Conservation (phyloP, 257 asterid genomes). For the Ilex asprella region DNA sequence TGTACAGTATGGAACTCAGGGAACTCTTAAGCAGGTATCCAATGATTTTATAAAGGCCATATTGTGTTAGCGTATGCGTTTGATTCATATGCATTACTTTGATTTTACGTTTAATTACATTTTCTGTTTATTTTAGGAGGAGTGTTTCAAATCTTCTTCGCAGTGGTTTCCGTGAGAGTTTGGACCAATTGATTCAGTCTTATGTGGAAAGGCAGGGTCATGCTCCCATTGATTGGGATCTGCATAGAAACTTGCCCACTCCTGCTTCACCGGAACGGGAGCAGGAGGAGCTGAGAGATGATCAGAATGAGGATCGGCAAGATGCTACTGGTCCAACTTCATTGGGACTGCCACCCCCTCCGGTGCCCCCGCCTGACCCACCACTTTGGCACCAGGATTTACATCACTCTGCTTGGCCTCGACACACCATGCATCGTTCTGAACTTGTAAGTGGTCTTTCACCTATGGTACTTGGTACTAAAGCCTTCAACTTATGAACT, state of each 20-base stretch:
- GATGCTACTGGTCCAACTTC: neutral
- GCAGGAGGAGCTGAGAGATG: conserved; percentile 1
- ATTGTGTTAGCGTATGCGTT: no score
- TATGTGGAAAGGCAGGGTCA: conserved; percentile 1
- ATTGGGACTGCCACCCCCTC: neutral
- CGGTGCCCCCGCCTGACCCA: neutral
- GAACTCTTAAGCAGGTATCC: neutral
- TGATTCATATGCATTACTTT: no score
- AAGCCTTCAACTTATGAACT: no score
- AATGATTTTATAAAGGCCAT: no score
- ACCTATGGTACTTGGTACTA: no score
- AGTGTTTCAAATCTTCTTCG: conserved; percentile 4
- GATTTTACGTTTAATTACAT: neutral
- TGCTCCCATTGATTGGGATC: conserved; percentile 2
- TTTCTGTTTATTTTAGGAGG: neutral
- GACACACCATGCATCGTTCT: conserved; percentile 1
- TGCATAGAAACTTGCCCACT: neutral
- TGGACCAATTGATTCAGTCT: conserved; percentile 1
- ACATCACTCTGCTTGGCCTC: conserved; percentile 2
- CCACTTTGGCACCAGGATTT: conserved; percentile 6
- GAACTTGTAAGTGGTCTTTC: neutral
- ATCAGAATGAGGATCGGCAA: neutral
- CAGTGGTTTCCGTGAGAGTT: conserved; percentile 2
- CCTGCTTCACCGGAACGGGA: neutral
- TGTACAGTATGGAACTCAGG: conserved; percentile 1